Conservation (phyloP, 306 rosid species). For the Vachellia collinsii region DNA sequence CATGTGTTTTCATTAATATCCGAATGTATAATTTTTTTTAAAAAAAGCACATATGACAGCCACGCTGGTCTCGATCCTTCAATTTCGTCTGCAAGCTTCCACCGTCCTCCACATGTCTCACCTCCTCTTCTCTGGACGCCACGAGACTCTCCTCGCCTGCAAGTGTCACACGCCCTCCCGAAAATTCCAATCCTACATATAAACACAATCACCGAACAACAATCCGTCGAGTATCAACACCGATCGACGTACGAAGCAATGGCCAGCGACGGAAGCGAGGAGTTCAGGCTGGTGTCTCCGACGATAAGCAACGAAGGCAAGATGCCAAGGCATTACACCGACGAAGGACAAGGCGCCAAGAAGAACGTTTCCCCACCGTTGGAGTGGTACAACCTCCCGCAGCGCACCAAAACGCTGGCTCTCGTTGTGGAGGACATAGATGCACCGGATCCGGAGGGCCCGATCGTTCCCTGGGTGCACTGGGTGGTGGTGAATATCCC, state of each 20-base stretch:
- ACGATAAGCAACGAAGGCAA: conserved; percentile 59
- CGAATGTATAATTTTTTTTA: too few relatives aligned
- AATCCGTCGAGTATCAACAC: background rate
- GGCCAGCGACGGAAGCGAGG: conserved; percentile 54
- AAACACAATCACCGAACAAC: background rate
- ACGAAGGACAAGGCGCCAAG: conserved; percentile 79
- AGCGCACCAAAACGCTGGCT: conserved; percentile 67
- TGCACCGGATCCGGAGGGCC: conserved; percentile 61
- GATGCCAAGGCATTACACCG: conserved; percentile 65
- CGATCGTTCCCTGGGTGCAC: conserved; percentile 71
- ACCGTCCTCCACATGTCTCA: conserved; percentile 37
- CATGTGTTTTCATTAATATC: too few relatives aligned
- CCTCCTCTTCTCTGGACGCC: conserved; percentile 40
- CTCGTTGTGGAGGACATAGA: conserved; percentile 80
- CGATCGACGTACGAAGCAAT: background rate
- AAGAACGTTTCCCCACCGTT: conserved; percentile 80
- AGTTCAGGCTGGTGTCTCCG: conserved; percentile 66
- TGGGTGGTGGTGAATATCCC: conserved; percentile 84
- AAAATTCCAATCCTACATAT: conserved; percentile 13
- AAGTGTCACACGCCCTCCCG: conserved; percentile 33
- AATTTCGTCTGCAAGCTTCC: conserved; percentile 35
- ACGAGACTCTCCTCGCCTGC: conserved; percentile 27
- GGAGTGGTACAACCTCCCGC: conserved; percentile 85
- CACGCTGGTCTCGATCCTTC: conserved; percentile 10
- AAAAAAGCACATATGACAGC: too few relatives aligned